Evolutionary conservation across 1,284 basidiomycete genomes (phyloP).

Genomic region (Macrocybe sp.): DNA sequence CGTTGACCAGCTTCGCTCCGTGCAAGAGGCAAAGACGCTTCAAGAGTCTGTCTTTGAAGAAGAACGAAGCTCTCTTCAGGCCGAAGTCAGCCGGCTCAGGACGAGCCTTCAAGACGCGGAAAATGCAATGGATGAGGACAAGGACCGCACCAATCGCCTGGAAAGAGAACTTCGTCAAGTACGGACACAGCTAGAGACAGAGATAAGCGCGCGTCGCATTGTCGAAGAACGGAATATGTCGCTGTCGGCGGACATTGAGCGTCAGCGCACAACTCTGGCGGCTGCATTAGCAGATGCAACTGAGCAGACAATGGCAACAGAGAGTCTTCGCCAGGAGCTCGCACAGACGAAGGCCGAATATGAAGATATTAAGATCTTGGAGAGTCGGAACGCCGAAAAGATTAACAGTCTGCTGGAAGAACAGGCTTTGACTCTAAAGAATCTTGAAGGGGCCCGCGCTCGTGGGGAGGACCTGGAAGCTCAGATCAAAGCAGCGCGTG

Average conservation of each 20-base stretch:
- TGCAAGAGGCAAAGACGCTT: constrained; percentile 47
- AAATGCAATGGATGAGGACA: constrained; percentile 35
- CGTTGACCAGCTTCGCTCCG: constrained; percentile 52
- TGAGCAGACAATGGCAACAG: constrained; percentile 56
- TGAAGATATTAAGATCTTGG: constrained; percentile 70
- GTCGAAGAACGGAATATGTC: constrained; percentile 67
- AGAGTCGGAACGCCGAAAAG: constrained; percentile 60
- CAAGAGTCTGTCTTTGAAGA: constrained; percentile 50
- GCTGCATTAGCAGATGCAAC: constrained; percentile 66
- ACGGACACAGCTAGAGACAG: constrained; percentile 59
- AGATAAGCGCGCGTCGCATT: constrained; percentile 50
- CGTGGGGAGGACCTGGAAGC: constrained; percentile 69
- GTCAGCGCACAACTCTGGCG: constrained; percentile 53
- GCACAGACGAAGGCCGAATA: constrained; percentile 56
- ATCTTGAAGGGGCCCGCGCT: constrained; percentile 69
- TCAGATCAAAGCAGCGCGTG: constrained; percentile 62
- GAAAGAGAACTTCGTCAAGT: constrained; percentile 66
- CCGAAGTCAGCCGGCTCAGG: constrained; percentile 51
- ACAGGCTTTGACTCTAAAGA: constrained; percentile 61
- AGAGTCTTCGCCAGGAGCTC: constrained; percentile 68
- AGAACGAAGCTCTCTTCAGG: constrained; percentile 47
- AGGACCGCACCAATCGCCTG: constrained; percentile 44
- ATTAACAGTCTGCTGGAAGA: constrained; percentile 67
- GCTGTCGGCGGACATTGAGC: constrained; percentile 53
- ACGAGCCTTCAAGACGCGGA: constrained; percentile 36